Base-by-base conservation (phyloP, 441 rosid genomes). In the Corymbia citriodora region DNA sequence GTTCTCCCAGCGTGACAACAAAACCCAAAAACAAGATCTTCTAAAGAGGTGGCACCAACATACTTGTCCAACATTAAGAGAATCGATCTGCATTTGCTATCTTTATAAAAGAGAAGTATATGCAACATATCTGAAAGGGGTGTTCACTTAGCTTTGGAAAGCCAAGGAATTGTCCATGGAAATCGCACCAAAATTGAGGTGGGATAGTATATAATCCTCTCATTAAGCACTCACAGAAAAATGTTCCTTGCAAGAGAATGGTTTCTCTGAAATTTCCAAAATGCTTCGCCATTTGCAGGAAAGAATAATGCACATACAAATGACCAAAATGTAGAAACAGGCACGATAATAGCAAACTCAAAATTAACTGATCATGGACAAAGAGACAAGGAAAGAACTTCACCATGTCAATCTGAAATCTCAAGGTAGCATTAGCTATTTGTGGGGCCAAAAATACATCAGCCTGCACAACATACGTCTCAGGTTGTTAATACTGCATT, bases 401-500 rank as follows among this genome's bases (percentile, higher is more conserved):
- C 92, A 95, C 96, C 96, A 95, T 91, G 88, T 93, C 94, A 52
- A 95, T 90, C 25, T 94, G 91, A 87, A 93, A 95, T 91, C 92
- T 91, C 65, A 5, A 55, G 21, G 65, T 55, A 25, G 93, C 95
- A 17, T 87, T 88, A 68, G 94, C 95, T 88, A 95, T 93, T 88
- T 95, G 95, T 53, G 96, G 96, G 70, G 94, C 96, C 93, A 95
- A 88, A 89, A 95, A 95, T 57, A 95, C 95, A 91, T 95, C 97
- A 88, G 94, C 95, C 96, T 95, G 94, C 89, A 87, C 90, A 72
- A 82, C 50, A 25, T 74, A 21, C 29, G 11, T 74, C 50, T 74
- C 49, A 74, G 83, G 29, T 74, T 74, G 49, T 74, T 36, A 36
- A 74, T 21, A 74, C 29, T 11, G 29, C 50, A 11, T 74, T 74